These are phyloP conservation scores for Thelephora ganbajun DNA, from an alignment of 768 basidiomycete species.

Conservation along the genomic window DNA sequence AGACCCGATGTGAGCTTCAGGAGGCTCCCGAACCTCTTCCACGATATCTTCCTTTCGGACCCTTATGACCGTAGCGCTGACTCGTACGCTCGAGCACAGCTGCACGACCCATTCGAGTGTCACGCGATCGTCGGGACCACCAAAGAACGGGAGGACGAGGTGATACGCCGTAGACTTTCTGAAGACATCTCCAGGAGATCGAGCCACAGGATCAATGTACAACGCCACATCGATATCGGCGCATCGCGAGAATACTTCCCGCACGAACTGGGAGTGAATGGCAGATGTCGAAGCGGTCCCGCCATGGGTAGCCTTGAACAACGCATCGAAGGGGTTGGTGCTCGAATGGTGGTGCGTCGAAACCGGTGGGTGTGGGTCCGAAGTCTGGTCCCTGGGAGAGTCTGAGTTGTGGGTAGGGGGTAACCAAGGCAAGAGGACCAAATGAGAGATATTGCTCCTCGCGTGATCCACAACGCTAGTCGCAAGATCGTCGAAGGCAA, in stretches of 20 bases:
- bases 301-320: slow-evolving; percentile 28
- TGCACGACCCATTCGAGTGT: slow-evolving; percentile 78
- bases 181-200: slow-evolving; percentile 14
- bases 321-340: slow-evolving; percentile 58
- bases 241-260: slow-evolving; percentile 62
- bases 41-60: slow-evolving; percentile 27
- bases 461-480: slow-evolving; percentile 59
- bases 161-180: slow-evolving; percentile 29
- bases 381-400: slow-evolving; percentile 3
- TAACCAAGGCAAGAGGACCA: slow-evolving; percentile 79
- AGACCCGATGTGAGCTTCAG: not conserved
- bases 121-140: slow-evolving; percentile 85
- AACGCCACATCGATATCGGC: slow-evolving; percentile 60
- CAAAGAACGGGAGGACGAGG: slow-evolving; percentile 83
- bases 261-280: slow-evolving; percentile 73
- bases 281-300: slow-evolving; percentile 30
- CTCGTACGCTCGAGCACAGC: slow-evolving; percentile 52
- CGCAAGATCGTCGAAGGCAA: slow-evolving; percentile 63
- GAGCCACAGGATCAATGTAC: slow-evolving; percentile 54
- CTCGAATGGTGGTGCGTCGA: slow-evolving; percentile 10
- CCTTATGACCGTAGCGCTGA: slow-evolving; percentile 64
- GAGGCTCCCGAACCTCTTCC: not conserved
- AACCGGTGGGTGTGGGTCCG: slow-evolving; percentile 11
- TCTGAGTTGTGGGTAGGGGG: slow-evolving; percentile 20
- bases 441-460: slow-evolving; percentile 38